phyloP scores from a whole-genome alignment of 495 filamentous ascomycete genomes.

The Penicillium daleae region DNA sequence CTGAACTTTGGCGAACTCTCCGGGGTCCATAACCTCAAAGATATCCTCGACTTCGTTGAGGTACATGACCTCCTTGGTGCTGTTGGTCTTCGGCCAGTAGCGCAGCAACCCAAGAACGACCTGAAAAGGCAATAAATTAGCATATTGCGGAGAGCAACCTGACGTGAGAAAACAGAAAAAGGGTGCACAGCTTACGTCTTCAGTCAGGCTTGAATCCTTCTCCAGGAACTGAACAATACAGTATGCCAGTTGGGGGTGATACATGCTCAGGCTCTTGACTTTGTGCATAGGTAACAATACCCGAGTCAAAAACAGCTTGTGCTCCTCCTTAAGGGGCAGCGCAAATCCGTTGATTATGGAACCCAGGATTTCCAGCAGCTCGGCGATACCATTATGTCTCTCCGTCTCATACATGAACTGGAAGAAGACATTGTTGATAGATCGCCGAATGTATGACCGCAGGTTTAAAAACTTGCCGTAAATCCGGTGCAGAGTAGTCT shows the following conservation, averaged over 20 bases:
- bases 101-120: slow-evolving; percentile 92
- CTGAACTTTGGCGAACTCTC: slow-evolving; percentile 98
- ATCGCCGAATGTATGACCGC: slow-evolving; percentile 93
- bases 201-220: slow-evolving; percentile 95
- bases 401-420: slow-evolving; percentile 99
- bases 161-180: not conserved
- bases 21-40: slow-evolving; percentile 99
- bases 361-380: slow-evolving; percentile 93
- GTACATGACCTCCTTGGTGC: slow-evolving; percentile 99
- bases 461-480: slow-evolving; percentile 99
- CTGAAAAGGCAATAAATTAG: slow-evolving; percentile 42
- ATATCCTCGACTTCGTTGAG: slow-evolving; percentile 99
- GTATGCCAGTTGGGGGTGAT: slow-evolving; percentile 97
- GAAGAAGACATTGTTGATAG: slow-evolving; percentile 99
- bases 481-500: slow-evolving; percentile 96
- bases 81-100: slow-evolving; percentile 99
- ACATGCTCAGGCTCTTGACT: slow-evolving; percentile 99
- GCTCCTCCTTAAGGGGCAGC: slow-evolving; percentile 95
- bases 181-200: slow-evolving; percentile 69
- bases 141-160: not conserved
- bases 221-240: slow-evolving; percentile 99
- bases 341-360: slow-evolving; percentile 99
- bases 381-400: slow-evolving; percentile 96
- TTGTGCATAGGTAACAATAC: slow-evolving; percentile 95
- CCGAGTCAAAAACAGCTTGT: slow-evolving; percentile 95